Evolutionary conservation across 208 protist genomes (phyloP).

Genomic region (Trypanosoma caninum): DNA sequence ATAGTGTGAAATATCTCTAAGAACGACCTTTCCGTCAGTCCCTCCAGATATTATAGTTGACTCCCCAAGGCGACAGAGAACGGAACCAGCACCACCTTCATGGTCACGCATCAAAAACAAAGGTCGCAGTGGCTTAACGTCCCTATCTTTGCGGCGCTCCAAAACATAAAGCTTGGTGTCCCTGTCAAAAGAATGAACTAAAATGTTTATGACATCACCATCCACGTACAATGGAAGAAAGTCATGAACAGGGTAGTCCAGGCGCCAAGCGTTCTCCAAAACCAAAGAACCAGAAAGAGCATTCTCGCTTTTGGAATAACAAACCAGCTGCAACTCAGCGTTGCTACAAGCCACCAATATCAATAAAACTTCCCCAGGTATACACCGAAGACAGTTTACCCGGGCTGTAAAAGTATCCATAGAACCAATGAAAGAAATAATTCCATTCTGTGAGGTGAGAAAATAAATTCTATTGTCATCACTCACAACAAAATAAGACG

Average conservation of each 20-base stretch:
- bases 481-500: constrained; percentile 15
- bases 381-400: constrained; percentile 28
- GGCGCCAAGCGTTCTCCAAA: constrained; percentile 57
- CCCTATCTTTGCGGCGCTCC: constrained; percentile 53
- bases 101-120: constrained; percentile 75
- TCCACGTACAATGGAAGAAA: constrained; percentile 45
- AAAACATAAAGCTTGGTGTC: constrained; percentile 83
- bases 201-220: constrained; percentile 56
- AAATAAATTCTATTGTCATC: constrained; percentile 19
- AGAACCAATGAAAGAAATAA: not conserved
- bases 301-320: constrained; percentile 25
- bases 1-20: constrained; percentile 70
- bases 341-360: constrained; percentile 57
- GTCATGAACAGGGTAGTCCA: constrained; percentile 72
- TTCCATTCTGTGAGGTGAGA: constrained; percentile 5
- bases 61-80: constrained; percentile 34
- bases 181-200: constrained; percentile 76
- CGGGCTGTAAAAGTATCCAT: constrained; percentile 13
- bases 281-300: constrained; percentile 25
- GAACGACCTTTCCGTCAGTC: constrained; percentile 51
- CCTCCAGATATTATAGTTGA: constrained; percentile 55
- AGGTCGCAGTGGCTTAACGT: constrained; percentile 54
- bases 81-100: constrained; percentile 47
- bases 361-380: constrained; percentile 18
- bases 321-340: constrained; percentile 59